phyloP scores from a whole-genome alignment of 1,139 yeast genomes.

The Casaregolazyma lundiana region DNA sequence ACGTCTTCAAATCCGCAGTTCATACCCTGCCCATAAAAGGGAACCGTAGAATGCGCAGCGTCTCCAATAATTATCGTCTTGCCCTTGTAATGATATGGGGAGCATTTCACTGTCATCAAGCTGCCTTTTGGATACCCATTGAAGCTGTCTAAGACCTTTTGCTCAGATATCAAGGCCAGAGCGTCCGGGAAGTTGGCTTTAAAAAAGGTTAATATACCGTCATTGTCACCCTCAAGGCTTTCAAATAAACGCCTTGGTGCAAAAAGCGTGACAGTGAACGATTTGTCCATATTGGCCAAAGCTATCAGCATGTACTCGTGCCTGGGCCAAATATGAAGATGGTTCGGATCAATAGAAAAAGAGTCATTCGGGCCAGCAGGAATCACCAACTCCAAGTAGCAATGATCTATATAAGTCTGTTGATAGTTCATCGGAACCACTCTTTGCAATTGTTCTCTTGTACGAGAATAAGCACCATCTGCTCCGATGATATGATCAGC shows the following conservation, averaged over 20 bases:
- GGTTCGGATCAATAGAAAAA: slow-evolving; percentile 63
- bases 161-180: slow-evolving; percentile 57
- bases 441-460: slow-evolving; percentile 66
- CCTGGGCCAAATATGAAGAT: slow-evolving; percentile 93
- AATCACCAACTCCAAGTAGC: slow-evolving; percentile 73
- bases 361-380: slow-evolving; percentile 40
- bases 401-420: slow-evolving; percentile 81
- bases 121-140: slow-evolving; percentile 68
- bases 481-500: slow-evolving; percentile 68
- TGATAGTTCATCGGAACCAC: slow-evolving; percentile 59
- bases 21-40: slow-evolving; percentile 96
- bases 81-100: slow-evolving; percentile 65
- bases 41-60: slow-evolving; percentile 96
- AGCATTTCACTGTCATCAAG: slow-evolving; percentile 54
- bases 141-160: slow-evolving; percentile 49
- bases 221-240: slow-evolving; percentile 29
- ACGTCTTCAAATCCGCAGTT: slow-evolving; percentile 95
- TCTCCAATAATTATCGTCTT: slow-evolving; percentile 75
- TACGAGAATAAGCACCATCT: slow-evolving; percentile 81
- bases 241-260: slow-evolving; percentile 70
- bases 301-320: slow-evolving; percentile 85
- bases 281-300: slow-evolving; percentile 75
- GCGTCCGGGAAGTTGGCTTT: slow-evolving; percentile 69
- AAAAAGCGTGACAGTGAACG: slow-evolving; percentile 86
- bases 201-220: slow-evolving; percentile 45